Evolutionary conservation across 345 rosid species (phyloP).

Genomic region (Pugionium cornutum): DNA sequence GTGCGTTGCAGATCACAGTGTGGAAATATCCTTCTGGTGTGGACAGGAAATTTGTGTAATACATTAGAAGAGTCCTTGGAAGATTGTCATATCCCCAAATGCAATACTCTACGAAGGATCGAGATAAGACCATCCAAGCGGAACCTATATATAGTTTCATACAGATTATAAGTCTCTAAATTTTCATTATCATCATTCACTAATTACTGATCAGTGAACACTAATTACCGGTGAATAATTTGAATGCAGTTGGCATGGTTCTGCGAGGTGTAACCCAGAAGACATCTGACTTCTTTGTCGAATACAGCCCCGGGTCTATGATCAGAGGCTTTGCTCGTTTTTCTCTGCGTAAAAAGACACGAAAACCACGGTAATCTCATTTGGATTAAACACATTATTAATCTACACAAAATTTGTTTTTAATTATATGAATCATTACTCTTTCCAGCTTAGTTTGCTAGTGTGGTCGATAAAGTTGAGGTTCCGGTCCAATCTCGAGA

Average conservation of each 20-base stretch:
- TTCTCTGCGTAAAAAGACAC: slow-evolving; percentile 52
- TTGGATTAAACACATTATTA: background rate
- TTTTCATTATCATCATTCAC: background rate
- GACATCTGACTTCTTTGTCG: slow-evolving; percentile 66
- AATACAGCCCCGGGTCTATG: slow-evolving; percentile 92
- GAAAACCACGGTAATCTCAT: background rate
- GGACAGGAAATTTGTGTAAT: slow-evolving; percentile 50
- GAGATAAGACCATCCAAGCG: slow-evolving; percentile 45
- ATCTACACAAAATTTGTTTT: background rate
- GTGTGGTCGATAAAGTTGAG: slow-evolving; percentile 67
- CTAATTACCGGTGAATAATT: slow-evolving; percentile 76
- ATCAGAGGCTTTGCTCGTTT: slow-evolving; percentile 96
- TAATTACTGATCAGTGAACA: background rate
- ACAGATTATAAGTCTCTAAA: slow-evolving; percentile 1
- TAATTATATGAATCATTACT: slow-evolving; percentile 47
- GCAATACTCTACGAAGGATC: slow-evolving; percentile 38
- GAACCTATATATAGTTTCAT: slow-evolving; percentile 27
- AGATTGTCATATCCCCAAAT: slow-evolving; percentile 45
- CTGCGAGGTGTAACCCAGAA: slow-evolving; percentile 77
- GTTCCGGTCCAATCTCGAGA: slow-evolving; percentile 56
- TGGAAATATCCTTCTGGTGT: slow-evolving; percentile 56
- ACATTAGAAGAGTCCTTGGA: slow-evolving; percentile 37
- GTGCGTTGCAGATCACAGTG: slow-evolving; percentile 52
- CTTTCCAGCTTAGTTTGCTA: slow-evolving; percentile 93
- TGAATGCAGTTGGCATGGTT: slow-evolving; percentile 83